These are phyloP conservation scores for Termitomyces sp. DNA, from an alignment of 768 basidiomycete species.

Conservation along the genomic window DNA sequence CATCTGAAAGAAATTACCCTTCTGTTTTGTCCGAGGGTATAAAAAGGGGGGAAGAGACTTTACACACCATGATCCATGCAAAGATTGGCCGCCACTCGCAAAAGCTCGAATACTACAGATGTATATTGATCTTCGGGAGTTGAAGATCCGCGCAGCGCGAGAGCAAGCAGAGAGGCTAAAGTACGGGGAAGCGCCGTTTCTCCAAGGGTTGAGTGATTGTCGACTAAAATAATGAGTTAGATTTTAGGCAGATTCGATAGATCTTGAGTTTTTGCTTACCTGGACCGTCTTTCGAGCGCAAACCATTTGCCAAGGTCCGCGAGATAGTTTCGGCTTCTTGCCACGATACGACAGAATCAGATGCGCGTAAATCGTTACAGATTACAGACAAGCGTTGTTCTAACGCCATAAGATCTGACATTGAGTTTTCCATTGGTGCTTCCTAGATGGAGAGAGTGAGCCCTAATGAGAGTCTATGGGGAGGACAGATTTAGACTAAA, in stretches of 20 bases:
- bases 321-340: conserved; percentile 45
- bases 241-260: background rate
- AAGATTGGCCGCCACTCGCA: conserved; percentile 79
- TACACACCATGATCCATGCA: conserved; percentile 78
- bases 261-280: conserved; percentile 29
- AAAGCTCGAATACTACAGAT: conserved; percentile 58
- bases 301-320: conserved; percentile 56
- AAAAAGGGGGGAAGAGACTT: background rate
- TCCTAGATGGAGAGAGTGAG: background rate
- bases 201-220: conserved; percentile 70
- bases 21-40: conserved; percentile 1
- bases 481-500: background rate
- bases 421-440: conserved; percentile 21
- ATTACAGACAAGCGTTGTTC: conserved; percentile 24
- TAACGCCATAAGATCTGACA: conserved; percentile 29
- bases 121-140: conserved; percentile 44
- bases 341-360: conserved; percentile 43
- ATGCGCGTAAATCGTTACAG: conserved; percentile 29
- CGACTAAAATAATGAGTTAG: conserved; percentile 39
- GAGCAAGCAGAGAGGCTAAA: conserved; percentile 56
- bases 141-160: conserved; percentile 47
- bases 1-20: conserved; percentile 43
- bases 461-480: background rate
- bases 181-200: conserved; percentile 60
- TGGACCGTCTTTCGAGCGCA: conserved; percentile 53